These are phyloP conservation scores for Zygoascus sp. DNA, from an alignment of 1,139 yeast species.

Conservation along the genomic window DNA sequence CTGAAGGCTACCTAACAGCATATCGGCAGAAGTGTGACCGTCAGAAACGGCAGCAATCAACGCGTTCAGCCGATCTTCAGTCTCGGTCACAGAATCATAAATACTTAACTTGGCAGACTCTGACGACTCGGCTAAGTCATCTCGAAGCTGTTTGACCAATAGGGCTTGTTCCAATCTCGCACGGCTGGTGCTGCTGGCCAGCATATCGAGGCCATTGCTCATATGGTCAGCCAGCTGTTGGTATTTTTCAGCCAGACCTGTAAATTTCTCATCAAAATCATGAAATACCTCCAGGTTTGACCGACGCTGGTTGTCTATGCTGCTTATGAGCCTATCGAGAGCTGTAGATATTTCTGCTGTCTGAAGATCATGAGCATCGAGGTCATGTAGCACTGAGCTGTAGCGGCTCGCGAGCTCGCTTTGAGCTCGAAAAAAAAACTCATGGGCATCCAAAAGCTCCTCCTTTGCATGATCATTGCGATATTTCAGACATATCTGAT, in stretches of 20 bases:
- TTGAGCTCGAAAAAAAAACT: constrained; percentile 19
- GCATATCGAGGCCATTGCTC: too few species aligned
- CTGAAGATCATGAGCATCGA: neutral
- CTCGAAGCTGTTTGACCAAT: neutral
- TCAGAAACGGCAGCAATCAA: neutral
- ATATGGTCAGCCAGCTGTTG: too few species aligned
- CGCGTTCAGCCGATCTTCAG: neutral
- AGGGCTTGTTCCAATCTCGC: too few species aligned
- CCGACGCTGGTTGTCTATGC: neutral
- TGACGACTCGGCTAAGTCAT: neutral
- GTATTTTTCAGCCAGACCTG: neutral
- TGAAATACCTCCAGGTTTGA: neutral
- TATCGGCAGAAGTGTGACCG: neutral
- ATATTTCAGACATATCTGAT: constrained; percentile 29
- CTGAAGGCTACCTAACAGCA: neutral
- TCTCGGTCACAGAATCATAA: neutral
- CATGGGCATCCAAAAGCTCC: constrained; percentile 17
- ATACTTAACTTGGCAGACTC: too few species aligned
- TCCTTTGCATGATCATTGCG: constrained; percentile 18
- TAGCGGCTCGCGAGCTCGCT: neutral
- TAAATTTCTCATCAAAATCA: neutral
- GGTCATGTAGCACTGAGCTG: neutral
- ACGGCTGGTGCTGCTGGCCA: too few species aligned
- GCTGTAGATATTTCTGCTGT: neutral
- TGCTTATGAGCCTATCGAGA: too few species aligned